Evolutionary conservation across 306 rosid species (phyloP).

Genomic region (Corylus heterophylla): DNA sequence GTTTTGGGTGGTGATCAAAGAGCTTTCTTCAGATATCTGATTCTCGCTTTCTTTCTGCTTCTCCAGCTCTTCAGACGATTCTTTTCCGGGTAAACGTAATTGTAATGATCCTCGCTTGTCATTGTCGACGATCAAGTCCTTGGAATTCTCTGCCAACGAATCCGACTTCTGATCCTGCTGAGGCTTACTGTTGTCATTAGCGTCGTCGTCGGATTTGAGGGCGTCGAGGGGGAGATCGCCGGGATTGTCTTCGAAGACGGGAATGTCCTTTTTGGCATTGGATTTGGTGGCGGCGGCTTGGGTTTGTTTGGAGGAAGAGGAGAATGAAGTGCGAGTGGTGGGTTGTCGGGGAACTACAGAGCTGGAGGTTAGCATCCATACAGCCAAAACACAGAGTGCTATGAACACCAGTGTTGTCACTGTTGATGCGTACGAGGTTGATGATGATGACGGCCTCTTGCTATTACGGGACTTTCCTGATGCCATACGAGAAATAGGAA

Average conservation of each 20-base stretch:
- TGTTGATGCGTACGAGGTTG: conserved; percentile 62
- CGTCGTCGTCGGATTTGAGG: conserved; percentile 48
- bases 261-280: conserved; percentile 3
- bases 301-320: conserved; percentile 26
- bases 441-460: conserved; percentile 52
- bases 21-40: conserved; percentile 52
- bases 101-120: conserved; percentile 1
- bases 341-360: conserved; percentile 32
- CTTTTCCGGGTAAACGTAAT: conserved; percentile 1
- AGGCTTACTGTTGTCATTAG: conserved; percentile 10
- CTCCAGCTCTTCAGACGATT: conserved; percentile 7
- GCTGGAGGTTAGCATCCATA: conserved; percentile 68
- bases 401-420: conserved; percentile 51
- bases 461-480: conserved; percentile 54
- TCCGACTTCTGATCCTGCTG: conserved; percentile 26
- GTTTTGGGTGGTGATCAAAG: conserved; percentile 34
- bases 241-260: conserved; percentile 62
- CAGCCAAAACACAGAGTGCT: conserved; percentile 60
- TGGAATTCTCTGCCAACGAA: neutral
- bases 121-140: neutral
- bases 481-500: conserved; percentile 38
- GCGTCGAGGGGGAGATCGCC: conserved; percentile 82
- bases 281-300: neutral
- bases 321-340: conserved; percentile 27
- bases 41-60: conserved; percentile 27